Evolutionary conservation across 2,329 filamentous ascomycete species (phyloP).

Genomic region (Cercospora berteroae): DNA sequence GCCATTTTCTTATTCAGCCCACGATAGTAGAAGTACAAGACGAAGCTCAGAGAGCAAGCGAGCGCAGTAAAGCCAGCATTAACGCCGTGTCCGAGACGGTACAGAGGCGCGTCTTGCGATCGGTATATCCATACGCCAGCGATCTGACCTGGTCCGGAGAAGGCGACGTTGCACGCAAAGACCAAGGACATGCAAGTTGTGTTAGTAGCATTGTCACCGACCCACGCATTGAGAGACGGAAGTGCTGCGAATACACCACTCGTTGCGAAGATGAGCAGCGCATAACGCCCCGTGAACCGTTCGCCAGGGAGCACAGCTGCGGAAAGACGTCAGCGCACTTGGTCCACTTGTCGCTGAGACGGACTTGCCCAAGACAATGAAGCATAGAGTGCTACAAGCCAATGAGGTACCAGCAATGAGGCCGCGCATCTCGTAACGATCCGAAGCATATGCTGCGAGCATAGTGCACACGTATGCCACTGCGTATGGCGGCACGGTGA

Average conservation of each 20-base stretch:
- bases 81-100: background rate
- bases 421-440: background rate
- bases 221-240: background rate
- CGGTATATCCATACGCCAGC: background rate
- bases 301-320: background rate
- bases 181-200: background rate
- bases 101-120: background rate
- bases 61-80: background rate
- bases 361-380: background rate
- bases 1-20: background rate
- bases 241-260: background rate
- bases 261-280: background rate
- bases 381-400: background rate
- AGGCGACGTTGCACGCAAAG: background rate
- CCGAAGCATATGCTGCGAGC: background rate
- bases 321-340: background rate
- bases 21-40: background rate
- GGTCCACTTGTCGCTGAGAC: background rate
- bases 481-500: constrained; percentile 38
- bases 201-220: background rate
- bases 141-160: background rate
- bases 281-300: background rate
- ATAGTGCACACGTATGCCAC: constrained; percentile 47
- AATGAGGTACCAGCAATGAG: background rate
- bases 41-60: background rate